Evolutionary conservation across 441 rosid species (phyloP), one percentile per base, ranked within the genome.

Genomic region (Heliophila coronopifolia): DNA sequence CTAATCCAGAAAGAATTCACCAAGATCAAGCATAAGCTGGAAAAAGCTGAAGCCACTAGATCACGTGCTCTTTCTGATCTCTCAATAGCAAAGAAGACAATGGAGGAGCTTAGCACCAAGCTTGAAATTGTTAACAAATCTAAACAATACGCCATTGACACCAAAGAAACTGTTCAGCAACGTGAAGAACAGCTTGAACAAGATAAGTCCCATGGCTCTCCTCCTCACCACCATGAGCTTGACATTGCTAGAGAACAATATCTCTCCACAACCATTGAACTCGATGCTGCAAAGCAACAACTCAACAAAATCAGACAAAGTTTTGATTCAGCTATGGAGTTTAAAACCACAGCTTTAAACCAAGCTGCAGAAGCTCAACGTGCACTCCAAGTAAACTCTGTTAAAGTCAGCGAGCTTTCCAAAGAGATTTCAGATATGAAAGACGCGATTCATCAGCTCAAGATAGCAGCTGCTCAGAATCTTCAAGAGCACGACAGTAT

Each of bases 231-330:
- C 11, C 71, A 60, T 5, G 95, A 80, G 37, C 37, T 90, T 27
- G 75, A 72, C 9, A 22, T 53, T 13, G 86, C 80, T 3, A 77
- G 94, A 66, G 78, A 82, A 28, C 75, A 72, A 24, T 90, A 90
- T 67, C 44, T 50, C 34, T 23, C 56, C 3, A 63, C 74, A 2
- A 74, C 84, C 2, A 11, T 62, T 2, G 61, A 80, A 28, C 82
- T 86, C 10, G 79, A 78, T 28, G 57, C 78, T 1, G 75, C 79
- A 1, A 90, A 90, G 57, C 95, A 86, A 34, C 75, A 80, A 58
- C 81, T 90, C 40, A 86, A 74, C 15, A 71, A 70, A 60, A 57
- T 80, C 36, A 59, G 85, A 57, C 95, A 82, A 59, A 91, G 86
- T 59, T 86, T 86, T 14, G 94, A 78, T 50, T 73, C 87, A 0